phyloP scores from a whole-genome alignment of 768 basidiomycete genomes.

The Tulasnella sp. region DNA sequence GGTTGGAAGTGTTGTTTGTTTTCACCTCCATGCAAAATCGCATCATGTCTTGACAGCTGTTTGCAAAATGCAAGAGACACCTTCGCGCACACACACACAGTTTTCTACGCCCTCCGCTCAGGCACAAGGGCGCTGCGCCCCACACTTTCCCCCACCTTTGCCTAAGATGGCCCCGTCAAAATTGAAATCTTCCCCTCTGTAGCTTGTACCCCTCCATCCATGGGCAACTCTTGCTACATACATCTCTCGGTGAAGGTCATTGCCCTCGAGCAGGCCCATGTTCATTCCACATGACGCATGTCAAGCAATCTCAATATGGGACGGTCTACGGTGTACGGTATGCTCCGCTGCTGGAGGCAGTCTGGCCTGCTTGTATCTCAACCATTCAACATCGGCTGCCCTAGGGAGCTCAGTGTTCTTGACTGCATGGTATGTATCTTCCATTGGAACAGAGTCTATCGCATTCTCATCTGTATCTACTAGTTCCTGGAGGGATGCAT shows the following conservation, averaged over 20 bases:
- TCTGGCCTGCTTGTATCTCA: neutral
- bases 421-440: neutral
- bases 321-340: neutral
- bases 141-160: no score
- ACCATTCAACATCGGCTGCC: neutral
- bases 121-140: neutral
- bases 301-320: neutral
- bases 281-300: neutral
- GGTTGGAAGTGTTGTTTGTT: no score
- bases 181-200: neutral
- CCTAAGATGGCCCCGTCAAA: neutral
- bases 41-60: neutral
- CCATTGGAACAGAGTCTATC: neutral
- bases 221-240: neutral
- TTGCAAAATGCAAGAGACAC: neutral
- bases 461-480: neutral
- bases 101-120: neutral
- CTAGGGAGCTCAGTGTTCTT: neutral
- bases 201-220: neutral
- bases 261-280: neutral
- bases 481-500: conserved; percentile 12
- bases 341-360: neutral
- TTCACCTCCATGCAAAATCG: no score
- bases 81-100: neutral
- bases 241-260: neutral